Evolutionary conservation across 1,284 basidiomycete species (phyloP).

Genomic region (Puccinia coronata): DNA sequence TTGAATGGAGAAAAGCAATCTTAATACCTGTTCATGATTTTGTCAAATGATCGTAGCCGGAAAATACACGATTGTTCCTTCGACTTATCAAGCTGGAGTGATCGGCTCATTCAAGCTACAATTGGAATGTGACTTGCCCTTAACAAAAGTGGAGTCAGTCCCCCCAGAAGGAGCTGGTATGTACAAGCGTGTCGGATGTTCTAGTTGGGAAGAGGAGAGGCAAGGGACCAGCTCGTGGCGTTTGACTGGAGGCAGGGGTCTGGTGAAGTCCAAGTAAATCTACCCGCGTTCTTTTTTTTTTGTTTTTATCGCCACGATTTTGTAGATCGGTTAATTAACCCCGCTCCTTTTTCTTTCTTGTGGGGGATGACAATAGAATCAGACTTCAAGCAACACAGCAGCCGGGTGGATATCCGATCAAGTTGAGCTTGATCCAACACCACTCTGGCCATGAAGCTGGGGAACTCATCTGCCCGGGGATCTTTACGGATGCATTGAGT

Average conservation of each 20-base stretch:
- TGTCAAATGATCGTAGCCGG: constrained; percentile 18
- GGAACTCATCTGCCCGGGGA: constrained; percentile 17
- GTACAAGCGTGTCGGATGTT: constrained; percentile 34
- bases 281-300: not conserved
- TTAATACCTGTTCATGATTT: not conserved
- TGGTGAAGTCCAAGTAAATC: constrained; percentile 35
- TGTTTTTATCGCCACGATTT: not conserved
- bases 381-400: constrained; percentile 30
- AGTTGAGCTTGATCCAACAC: constrained; percentile 16
- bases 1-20: not conserved
- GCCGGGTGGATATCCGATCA: constrained; percentile 39
- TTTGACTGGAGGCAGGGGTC: constrained; percentile 31
- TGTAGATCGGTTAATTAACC: not conserved
- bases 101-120: constrained; percentile 37
- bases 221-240: constrained; percentile 3
- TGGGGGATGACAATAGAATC: constrained; percentile 13
- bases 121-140: constrained; percentile 35
- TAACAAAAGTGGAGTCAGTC: constrained; percentile 26
- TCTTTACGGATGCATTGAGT: constrained; percentile 34
- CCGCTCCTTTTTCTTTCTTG: not conserved
- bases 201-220: constrained; percentile 38
- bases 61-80: constrained; percentile 47
- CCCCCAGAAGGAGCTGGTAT: constrained; percentile 41
- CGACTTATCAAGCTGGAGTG: constrained; percentile 36
- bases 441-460: not conserved